phyloP scores from a whole-genome alignment of 768 basidiomycete species.

The Auricularia sp. region DNA sequence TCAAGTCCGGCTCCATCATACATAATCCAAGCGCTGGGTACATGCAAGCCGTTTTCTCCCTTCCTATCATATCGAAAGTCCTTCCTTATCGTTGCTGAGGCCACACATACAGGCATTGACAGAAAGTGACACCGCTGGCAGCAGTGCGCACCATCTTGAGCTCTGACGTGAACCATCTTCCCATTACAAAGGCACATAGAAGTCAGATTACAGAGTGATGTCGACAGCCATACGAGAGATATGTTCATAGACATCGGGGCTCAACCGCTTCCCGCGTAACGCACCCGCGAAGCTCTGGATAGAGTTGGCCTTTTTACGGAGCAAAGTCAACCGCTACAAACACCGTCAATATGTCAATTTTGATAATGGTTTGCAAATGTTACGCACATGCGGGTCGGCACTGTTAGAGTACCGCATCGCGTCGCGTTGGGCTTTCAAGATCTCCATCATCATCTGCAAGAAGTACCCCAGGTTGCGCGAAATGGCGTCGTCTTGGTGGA shows the following conservation, averaged over 20 bases:
- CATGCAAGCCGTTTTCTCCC: too few species aligned
- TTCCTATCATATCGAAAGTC: too few species aligned
- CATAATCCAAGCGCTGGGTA: too few species aligned
- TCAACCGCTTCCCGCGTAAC: conserved; percentile 81
- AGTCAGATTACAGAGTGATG: conserved; percentile 49
- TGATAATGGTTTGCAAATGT: conserved; percentile 10
- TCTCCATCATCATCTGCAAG: conserved; percentile 86
- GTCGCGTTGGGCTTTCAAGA: conserved; percentile 73
- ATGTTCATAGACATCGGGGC: conserved; percentile 82
- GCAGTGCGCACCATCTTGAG: too few species aligned
- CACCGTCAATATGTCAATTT: conserved; percentile 12
- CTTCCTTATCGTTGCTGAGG: too few species aligned
- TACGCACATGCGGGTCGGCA: conserved; percentile 42
- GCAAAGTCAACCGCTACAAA: conserved; percentile 47
- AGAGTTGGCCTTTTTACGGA: conserved; percentile 74
- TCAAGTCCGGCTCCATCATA: too few species aligned
- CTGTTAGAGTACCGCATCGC: conserved; percentile 60
- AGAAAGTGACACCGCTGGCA: too few species aligned
- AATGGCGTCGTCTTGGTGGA: conserved; percentile 71
- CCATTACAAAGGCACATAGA: background rate
- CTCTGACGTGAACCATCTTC: too few species aligned
- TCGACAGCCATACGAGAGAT: conserved; percentile 79
- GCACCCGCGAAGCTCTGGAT: conserved; percentile 77
- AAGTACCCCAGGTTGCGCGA: conserved; percentile 86
- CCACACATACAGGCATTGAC: too few species aligned